Evolutionary conservation across 345 rosid genomes (phyloP).

Genomic region (Eutrema japonicum): DNA sequence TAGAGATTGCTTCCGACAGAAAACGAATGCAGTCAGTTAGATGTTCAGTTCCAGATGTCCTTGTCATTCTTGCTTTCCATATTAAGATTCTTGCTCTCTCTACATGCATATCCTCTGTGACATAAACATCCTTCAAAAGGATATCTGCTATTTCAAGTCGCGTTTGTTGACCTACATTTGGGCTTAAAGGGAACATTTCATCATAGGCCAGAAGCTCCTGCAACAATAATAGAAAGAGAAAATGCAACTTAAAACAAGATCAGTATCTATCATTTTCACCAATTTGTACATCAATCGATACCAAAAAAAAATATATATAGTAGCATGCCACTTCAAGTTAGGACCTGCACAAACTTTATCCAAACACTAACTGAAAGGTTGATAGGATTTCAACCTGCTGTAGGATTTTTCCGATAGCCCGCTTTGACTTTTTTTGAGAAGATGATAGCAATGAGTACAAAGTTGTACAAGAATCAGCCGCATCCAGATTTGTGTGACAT

Average conservation of each 20-base stretch:
- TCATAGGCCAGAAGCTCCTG: conserved; percentile 75
- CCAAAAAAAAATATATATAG: not conserved
- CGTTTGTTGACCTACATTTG: conserved; percentile 60
- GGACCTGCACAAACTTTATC: not conserved
- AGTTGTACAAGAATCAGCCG: conserved; percentile 49
- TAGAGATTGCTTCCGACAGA: conserved; percentile 63
- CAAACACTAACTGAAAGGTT: conserved; percentile 17
- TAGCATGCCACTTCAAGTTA: conserved; percentile 19
- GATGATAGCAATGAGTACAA: conserved; percentile 59
- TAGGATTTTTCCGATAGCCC: conserved; percentile 58
- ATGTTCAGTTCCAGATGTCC: too few relatives aligned
- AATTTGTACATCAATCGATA: conserved; percentile 18
- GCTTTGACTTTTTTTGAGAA: conserved; percentile 49
- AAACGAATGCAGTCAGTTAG: too few relatives aligned
- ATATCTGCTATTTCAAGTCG: conserved; percentile 49
- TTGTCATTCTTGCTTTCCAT: too few relatives aligned
- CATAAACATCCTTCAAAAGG: conserved; percentile 56
- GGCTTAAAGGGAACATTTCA: conserved; percentile 49
- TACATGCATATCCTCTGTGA: too few relatives aligned
- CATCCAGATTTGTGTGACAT: conserved; percentile 45
- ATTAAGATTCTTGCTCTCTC: too few relatives aligned
- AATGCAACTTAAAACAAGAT: conserved; percentile 15
- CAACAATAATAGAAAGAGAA: not conserved
- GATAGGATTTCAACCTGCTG: conserved; percentile 71
- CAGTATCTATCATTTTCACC: conserved; percentile 11